Evolutionary conservation across 345 rosid genomes (phyloP).

Genomic region (Barbarea vulgaris): DNA sequence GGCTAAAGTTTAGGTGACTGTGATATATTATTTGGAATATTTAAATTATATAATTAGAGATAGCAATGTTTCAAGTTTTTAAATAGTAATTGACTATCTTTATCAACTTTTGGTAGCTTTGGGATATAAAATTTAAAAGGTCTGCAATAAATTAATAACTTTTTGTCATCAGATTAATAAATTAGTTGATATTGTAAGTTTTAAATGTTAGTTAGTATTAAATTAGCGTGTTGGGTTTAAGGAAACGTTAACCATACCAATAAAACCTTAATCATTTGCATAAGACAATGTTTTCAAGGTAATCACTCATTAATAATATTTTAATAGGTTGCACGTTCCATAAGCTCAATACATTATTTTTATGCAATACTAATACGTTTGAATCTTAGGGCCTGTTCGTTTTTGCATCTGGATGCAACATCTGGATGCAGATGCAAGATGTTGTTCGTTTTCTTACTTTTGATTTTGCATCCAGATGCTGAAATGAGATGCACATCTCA

Average conservation of each 20-base stretch:
- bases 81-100: not conserved
- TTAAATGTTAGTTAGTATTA: not conserved
- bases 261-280: slow-evolving; percentile 21
- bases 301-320: slow-evolving; percentile 28
- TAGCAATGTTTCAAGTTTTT: not conserved
- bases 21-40: not conserved
- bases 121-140: not conserved
- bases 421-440: too few relatives aligned
- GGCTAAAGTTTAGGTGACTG: not conserved
- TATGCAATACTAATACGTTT: not conserved
- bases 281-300: slow-evolving; percentile 12
- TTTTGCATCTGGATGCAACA: too few relatives aligned
- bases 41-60: too few relatives aligned
- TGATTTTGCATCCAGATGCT: too few relatives aligned
- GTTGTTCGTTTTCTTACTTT: too few relatives aligned
- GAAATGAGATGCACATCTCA: too few relatives aligned
- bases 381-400: too few relatives aligned
- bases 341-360: not conserved
- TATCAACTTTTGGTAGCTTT: slow-evolving; percentile 24
- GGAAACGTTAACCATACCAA: slow-evolving; percentile 28
- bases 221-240: slow-evolving; percentile 42
- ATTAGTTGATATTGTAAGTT: slow-evolving; percentile 4
- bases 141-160: not conserved
- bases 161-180: not conserved
- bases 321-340: slow-evolving; percentile 10